phyloP scores from a whole-genome alignment of 176 grass and related monocot genomes.

The Juncus effusus region DNA sequence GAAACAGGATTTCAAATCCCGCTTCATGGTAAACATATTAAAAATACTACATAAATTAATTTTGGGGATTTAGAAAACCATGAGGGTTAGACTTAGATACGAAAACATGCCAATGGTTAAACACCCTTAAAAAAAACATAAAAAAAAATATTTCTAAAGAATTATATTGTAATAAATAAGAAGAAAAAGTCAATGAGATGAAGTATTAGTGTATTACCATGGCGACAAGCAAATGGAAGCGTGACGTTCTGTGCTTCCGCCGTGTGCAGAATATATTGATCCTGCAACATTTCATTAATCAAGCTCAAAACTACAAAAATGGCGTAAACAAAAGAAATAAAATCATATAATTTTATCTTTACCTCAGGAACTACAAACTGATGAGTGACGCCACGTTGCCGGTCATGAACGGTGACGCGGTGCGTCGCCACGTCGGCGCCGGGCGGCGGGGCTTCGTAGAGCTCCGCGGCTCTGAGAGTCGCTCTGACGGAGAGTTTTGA shows the following conservation, averaged over 20 bases:
- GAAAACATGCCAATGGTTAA: too few species aligned
- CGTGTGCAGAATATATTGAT: slow-evolving; percentile 94
- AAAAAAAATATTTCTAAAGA: too few species aligned
- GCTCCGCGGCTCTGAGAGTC: slow-evolving; percentile 15
- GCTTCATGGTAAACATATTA: too few species aligned
- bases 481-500: slow-evolving; percentile 5
- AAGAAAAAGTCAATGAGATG: too few species aligned
- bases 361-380: slow-evolving; percentile 93
- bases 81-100: too few species aligned
- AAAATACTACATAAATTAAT: too few species aligned
- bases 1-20: too few species aligned
- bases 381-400: slow-evolving; percentile 65
- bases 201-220: slow-evolving; percentile 39
- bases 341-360: neutral
- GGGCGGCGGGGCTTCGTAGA: slow-evolving; percentile 13
- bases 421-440: slow-evolving; percentile 36
- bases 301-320: too few species aligned
- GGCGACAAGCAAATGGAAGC: slow-evolving; percentile 84
- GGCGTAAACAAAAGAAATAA: too few species aligned
- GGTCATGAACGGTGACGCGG: slow-evolving; percentile 88
- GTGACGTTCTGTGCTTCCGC: slow-evolving; percentile 77
- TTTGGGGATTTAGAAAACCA: too few species aligned
- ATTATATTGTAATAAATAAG: too few species aligned
- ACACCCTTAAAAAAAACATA: too few species aligned
- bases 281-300: slow-evolving; percentile 30